Conservation (phyloP, 352 stramenopile genomes). For the Globisporangium perplexum region DNA sequence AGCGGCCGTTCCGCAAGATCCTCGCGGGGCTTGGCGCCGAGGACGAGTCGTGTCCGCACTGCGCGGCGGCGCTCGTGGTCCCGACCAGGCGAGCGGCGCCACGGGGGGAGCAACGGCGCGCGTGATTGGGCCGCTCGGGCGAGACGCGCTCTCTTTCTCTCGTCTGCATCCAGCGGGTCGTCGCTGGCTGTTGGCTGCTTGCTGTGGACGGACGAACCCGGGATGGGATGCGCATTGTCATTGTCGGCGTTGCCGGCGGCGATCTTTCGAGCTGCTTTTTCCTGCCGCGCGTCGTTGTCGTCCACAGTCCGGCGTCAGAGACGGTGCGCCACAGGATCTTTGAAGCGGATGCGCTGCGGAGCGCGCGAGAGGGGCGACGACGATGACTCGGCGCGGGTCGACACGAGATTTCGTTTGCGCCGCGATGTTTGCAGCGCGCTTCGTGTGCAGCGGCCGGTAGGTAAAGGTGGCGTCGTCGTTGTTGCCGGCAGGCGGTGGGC, state of each 20-base stretch:
- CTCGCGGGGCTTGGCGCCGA: slow-evolving; percentile 39
- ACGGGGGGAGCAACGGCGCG: neutral
- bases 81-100: slow-evolving; percentile 6
- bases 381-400: neutral
- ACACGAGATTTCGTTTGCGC: neutral
- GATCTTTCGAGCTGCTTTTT: neutral
- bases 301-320: neutral
- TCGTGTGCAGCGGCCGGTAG: neutral
- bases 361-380: too few relatives aligned
- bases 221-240: neutral
- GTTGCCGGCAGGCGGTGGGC: too few relatives aligned
- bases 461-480: neutral
- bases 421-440: too few relatives aligned
- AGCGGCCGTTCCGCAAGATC: slow-evolving; percentile 59
- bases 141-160: neutral
- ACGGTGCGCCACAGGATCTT: neutral
- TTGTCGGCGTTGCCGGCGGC: too few relatives aligned
- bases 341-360: neutral
- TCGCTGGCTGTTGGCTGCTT: too few relatives aligned
- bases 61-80: slow-evolving; percentile 37
- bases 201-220: neutral
- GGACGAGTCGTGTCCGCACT: slow-evolving; percentile 64
- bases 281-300: neutral
- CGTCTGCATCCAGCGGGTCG: slow-evolving; percentile 6
- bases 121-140: neutral